Conservation (phyloP, 805 yeast species). For the Scheffersomyces ergatensis region DNA sequence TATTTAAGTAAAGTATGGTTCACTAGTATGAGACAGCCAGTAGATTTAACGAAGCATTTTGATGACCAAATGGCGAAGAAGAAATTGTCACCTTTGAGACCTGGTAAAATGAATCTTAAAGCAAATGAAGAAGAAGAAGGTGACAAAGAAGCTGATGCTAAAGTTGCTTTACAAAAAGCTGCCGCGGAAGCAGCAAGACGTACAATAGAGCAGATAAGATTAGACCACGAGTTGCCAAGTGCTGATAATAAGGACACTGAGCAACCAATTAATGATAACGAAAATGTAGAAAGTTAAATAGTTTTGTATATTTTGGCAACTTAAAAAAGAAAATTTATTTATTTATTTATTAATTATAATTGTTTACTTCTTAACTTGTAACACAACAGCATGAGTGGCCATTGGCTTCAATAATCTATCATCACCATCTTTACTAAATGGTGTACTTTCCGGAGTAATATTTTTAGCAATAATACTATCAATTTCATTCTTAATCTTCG, state of each 20-base stretch:
- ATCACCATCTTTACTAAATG: constrained; percentile 9
- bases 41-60: not conserved
- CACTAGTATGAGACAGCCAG: not conserved
- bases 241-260: too few species aligned
- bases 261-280: too few species aligned
- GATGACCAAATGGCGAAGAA: not conserved
- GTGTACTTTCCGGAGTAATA: constrained; percentile 9
- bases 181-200: too few species aligned
- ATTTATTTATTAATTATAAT: not conserved
- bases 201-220: not conserved
- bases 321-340: not conserved
- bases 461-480: constrained; percentile 22
- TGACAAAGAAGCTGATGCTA: too few species aligned
- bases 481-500: constrained; percentile 24
- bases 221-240: not conserved
- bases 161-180: too few species aligned
- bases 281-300: too few species aligned
- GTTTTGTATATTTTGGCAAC: too few species aligned
- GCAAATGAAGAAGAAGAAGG: too few species aligned
- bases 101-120: not conserved
- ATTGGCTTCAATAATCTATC: constrained; percentile 18
- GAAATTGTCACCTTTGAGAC: not conserved
- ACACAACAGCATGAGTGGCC: constrained; percentile 21
- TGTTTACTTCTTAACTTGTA: constrained; percentile 7
- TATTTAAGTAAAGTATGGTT: constrained; percentile 36